Evolutionary conservation across 148 eudicot genomes (phyloP).

Genomic region (Talinum fruticosum): DNA sequence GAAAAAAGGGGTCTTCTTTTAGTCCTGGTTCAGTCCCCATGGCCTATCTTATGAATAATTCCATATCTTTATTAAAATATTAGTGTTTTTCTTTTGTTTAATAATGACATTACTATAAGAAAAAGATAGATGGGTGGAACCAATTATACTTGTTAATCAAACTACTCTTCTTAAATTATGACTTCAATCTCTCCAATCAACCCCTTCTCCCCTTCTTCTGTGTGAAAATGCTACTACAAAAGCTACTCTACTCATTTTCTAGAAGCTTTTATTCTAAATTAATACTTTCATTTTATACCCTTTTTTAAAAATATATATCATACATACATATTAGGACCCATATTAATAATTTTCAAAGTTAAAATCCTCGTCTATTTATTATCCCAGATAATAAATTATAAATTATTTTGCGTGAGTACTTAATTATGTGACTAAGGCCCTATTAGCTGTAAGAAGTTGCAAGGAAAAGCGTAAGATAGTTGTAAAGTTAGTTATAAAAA

Average conservation of each 20-base stretch:
- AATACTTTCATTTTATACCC: too few relatives aligned
- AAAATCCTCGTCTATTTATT: too few relatives aligned
- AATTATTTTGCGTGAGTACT: too few relatives aligned
- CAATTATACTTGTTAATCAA: conserved; percentile 14
- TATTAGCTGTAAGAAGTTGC: too few relatives aligned
- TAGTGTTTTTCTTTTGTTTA: conserved; percentile 2
- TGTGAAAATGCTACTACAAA: conserved; percentile 25
- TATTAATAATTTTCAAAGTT: too few relatives aligned
- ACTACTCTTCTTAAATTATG: neutral
- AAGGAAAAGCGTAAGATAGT: too few relatives aligned
- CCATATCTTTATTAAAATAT: conserved; percentile 8
- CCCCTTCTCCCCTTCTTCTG: conserved; percentile 2
- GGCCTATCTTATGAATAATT: neutral
- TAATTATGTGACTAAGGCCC: too few relatives aligned
- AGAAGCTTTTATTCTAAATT: conserved; percentile 19
- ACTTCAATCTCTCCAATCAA: conserved; percentile 1
- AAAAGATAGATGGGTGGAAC: conserved; percentile 10
- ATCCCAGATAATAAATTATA: too few relatives aligned
- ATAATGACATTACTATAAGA: conserved; percentile 6
- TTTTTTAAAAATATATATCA: too few relatives aligned
- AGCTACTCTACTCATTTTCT: conserved; percentile 1
- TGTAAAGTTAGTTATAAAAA: too few relatives aligned
- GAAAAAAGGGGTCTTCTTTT: neutral
- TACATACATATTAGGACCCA: too few relatives aligned
- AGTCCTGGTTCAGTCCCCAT: conserved; percentile 13